Evolutionary conservation across 495 filamentous ascomycete species (phyloP), one percentile per base, ranked within the genome.

Genomic region (Penicillium daleae): DNA sequence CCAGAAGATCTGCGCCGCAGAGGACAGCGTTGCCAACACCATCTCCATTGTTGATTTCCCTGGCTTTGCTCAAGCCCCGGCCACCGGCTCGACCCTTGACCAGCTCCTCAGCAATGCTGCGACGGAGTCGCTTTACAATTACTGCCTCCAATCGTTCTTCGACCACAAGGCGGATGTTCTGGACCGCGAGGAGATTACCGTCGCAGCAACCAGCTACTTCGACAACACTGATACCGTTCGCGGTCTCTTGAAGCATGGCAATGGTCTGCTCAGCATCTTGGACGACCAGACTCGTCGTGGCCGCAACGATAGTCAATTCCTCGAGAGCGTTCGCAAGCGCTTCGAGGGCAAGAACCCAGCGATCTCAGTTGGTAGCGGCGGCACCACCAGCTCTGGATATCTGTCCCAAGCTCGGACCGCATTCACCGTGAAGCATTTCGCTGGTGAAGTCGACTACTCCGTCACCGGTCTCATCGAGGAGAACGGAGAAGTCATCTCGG

Each of bases 11-110:
- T 98, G 93, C 71, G 92, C 94, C 6, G 80, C 88, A 0, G 94
- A 97, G 70, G 92, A 97, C 33, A 81, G 90, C 21, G 90, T 98
- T 55, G 87, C 85, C 49, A 98, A 98, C 78, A 98, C 95, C 0
- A 84, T 99, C 64, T 96, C 92, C 21, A 89, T 99, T 42, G 86
- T 98, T 65, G 95, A 99, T 72, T 99, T 99, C 75, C 95, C 95
- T 0, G 95, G 95, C 26, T 99, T 98, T 72, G 85, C 93, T 51
- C 92, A 94, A 68, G 84, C 88, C 37, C 82, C 87, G 31, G 83
- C 92, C 0, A 97, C 94, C 3, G 89, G 90, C 8, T 97, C 92
- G 4, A 85, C 87, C 2, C 82, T 99, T 19, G 95, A 99, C 65
- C 95, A 98, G 74, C 85, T 99, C 5, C 87, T 99, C 13, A 96